Base-by-base conservation (phyloP, 2,329 filamentous ascomycete species). In the Aspergillus persii region DNA sequence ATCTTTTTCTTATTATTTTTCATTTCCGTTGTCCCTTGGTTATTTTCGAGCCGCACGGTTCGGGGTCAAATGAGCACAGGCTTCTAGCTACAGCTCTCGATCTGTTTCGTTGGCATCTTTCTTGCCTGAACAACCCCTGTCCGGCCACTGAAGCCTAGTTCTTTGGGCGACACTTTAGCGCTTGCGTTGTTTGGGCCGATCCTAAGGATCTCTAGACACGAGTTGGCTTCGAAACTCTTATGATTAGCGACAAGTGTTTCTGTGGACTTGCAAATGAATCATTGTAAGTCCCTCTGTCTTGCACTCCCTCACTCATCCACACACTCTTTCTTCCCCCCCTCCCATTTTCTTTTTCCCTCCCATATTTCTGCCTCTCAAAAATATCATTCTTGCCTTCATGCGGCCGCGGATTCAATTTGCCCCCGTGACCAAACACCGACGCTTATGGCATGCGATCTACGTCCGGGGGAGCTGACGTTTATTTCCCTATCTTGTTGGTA, bases 81-180 rank as follows among this genome's bases (percentile, higher is more conserved):
- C 31, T 54, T 48, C 53, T 60, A 50, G 56, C 47, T 23, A 9
- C 44, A 26, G 23, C 44, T 47, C 36, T 15, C 36, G 36, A 41
- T 41, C 36, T 41, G 57, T 57, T 44, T 39, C 51, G 48, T 29
- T 54, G 54, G 53, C 50, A 33, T 58, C 57, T 54, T 58, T 64
- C 61, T 55, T 60, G 61, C 62, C 57, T 59, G 57, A 59, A 50
- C 65, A 53, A 48, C 64, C 66, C 58, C 52, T 62, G 58, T 50
- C 60, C 48, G 46, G 53, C 51, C 59, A 57, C 61, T 51, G 39
- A 59, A 58, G 51, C 26, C 59, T 60, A 64, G 58, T 57, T 47
- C 61, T 50, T 61, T 64, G 58, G 63, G 61, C 61, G 63, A 67
- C 58, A 60, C 58, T 64, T 41, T 57, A 60, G 66, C 66, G 66